Evolutionary conservation across 192 early-diverging fungal species (phyloP), one percentile per base, ranked within the genome.

Genomic region (Pilaira anomala): DNA sequence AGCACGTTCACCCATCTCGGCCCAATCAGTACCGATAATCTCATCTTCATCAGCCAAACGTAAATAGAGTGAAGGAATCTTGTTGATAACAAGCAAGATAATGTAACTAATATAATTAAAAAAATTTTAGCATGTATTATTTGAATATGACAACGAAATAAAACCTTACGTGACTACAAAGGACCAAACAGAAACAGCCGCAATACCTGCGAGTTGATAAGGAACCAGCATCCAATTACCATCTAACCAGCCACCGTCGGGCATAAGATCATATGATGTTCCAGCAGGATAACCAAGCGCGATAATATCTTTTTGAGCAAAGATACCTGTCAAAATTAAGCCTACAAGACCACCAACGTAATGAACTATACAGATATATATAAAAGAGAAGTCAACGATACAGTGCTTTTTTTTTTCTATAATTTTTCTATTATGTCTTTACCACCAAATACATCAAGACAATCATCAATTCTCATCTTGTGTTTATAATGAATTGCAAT

Each of bases 1-100:
- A 8, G 86, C 81, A 36, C 71, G 62, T 76, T 94, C 92, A 48
- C 94, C 93, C 83, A 95, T 91, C 75, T 94, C 85, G 18, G 90
- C 73, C 58, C 85, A 71, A 71, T 97, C 93, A 2, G 86, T 79
- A 21, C 94, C 94, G 7, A 88, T 69, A 29, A 83, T 75, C 67
- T 86, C 86, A 66, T 86, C 86, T 54, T 87, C 83, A 50, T 89
- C 87, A 62, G 90, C 76, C 29, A 93, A 75, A 51, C 95, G 90
- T 61, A 96, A 77, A 55, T 76, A 80, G 45, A 96, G 74, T 7
- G 80, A 85, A 7, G 92, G 91, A 54, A 94, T 84, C 24, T 71
- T 58, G 80, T 93, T 83, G 68, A 97, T 85, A 45, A 85, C 59
- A 7, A 75, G 67, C 39, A 92, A 74, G 61, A 95, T 87, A 5